Percentiles rank a stretch among this genome's conserved stretches.
These are phyloP conservation scores for Torulaspora gathmanii DNA, from an alignment of 805 yeast species.

Conservation along the genomic window DNA sequence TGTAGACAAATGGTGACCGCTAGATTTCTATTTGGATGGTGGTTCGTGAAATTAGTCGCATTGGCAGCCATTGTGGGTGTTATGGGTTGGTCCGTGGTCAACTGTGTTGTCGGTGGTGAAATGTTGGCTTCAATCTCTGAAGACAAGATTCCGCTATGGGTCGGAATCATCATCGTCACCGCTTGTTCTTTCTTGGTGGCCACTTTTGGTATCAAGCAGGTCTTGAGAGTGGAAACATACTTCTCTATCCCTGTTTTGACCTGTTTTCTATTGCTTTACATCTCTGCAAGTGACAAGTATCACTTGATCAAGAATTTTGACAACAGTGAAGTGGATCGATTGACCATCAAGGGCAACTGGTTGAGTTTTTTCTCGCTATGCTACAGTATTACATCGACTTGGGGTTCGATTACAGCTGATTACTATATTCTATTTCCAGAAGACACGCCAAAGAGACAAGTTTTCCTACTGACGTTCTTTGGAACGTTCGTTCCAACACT, in stretches of 20 bases:
- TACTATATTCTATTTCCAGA: slow-evolving; percentile 81
- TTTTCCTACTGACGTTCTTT: slow-evolving; percentile 58
- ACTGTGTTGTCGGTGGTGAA: slow-evolving; percentile 84
- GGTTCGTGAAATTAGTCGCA: slow-evolving; percentile 72
- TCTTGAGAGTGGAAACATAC: slow-evolving; percentile 61
- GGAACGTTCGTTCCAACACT: slow-evolving; percentile 68
- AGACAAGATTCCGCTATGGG: slow-evolving; percentile 61
- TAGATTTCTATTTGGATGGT: slow-evolving; percentile 78
- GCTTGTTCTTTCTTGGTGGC: slow-evolving; percentile 61
- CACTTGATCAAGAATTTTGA: slow-evolving; percentile 31
- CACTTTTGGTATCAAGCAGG: slow-evolving; percentile 70
- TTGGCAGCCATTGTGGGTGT: slow-evolving; percentile 69
- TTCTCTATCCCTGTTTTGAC: slow-evolving; percentile 66
- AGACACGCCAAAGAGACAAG: slow-evolving; percentile 49
- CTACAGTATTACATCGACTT: slow-evolving; percentile 77
- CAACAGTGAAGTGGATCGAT: slow-evolving; percentile 32
- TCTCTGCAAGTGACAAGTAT: slow-evolving; percentile 50
- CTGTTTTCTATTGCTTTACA: slow-evolving; percentile 63
- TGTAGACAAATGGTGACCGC: slow-evolving; percentile 84
- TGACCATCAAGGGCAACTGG: slow-evolving; percentile 60
- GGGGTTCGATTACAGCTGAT: slow-evolving; percentile 86
- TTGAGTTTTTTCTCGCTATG: slow-evolving; percentile 66
- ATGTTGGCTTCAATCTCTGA: slow-evolving; percentile 62
- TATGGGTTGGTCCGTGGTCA: slow-evolving; percentile 93
- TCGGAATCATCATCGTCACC: slow-evolving; percentile 70